Conservation (phyloP, 1,139 yeast species). For the Blastobotrys arbuscula region DNA sequence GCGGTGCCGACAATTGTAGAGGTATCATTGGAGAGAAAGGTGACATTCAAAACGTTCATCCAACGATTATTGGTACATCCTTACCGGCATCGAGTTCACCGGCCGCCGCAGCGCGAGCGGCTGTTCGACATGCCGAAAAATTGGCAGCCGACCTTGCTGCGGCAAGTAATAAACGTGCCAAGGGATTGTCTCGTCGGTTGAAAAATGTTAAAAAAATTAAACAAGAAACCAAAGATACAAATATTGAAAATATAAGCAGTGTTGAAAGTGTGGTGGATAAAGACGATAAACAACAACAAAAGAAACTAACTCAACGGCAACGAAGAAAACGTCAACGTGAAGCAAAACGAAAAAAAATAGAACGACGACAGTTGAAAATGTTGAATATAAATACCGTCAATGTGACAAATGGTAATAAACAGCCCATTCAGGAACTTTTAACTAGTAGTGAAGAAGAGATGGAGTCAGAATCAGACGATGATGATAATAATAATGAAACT, state of each 20-base stretch:
- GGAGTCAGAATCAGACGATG: too few species aligned
- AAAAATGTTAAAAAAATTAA: background rate
- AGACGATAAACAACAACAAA: background rate
- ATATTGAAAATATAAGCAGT: too few species aligned
- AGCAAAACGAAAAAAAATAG: background rate
- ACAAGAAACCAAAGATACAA: background rate
- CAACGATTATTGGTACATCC: background rate
- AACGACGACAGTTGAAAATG: background rate
- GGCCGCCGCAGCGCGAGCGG: background rate
- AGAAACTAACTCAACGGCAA: background rate
- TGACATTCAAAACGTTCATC: background rate
- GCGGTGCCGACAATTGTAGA: slow-evolving; percentile 37
- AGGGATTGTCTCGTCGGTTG: too few species aligned
- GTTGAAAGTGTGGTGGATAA: background rate
- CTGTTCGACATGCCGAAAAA: background rate
- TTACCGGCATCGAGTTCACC: background rate
- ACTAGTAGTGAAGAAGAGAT: too few species aligned
- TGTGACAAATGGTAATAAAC: too few species aligned
- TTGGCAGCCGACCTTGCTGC: background rate
- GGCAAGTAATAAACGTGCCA: too few species aligned
- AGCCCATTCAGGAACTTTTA: too few species aligned
- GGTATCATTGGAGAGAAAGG: slow-evolving; percentile 33
- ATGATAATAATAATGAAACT: background rate
- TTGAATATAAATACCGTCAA: too few species aligned
- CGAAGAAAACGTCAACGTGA: background rate